These are phyloP conservation scores for Curvularia lunata DNA, from an alignment of 2,329 filamentous ascomycete genomes.

Conservation along the genomic window DNA sequence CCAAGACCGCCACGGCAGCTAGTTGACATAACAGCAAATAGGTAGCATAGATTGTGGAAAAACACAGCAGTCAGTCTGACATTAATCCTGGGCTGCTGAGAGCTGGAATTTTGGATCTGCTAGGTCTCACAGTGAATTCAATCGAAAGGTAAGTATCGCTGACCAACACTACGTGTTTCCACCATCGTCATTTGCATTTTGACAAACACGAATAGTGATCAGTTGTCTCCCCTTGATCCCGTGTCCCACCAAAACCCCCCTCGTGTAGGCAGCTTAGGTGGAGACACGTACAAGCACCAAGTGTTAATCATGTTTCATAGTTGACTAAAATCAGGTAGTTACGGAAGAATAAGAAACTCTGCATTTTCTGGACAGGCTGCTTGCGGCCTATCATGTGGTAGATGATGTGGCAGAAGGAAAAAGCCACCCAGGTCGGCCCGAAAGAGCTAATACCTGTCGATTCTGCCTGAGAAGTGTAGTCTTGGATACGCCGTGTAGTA, in stretches of 20 bases:
- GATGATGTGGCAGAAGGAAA: constrained; percentile 2
- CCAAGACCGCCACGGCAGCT: background rate
- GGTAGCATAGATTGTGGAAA: too few relatives aligned
- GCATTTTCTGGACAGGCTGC: background rate
- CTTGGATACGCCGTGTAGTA: background rate
- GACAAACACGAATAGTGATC: background rate
- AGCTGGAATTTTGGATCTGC: background rate
- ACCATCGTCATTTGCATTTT: too few relatives aligned
- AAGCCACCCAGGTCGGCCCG: background rate
- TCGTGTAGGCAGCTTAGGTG: too few relatives aligned
- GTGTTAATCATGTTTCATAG: background rate
- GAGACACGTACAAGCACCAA: background rate
- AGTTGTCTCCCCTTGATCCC: background rate
- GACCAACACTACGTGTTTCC: too few relatives aligned
- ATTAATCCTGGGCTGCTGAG: background rate
- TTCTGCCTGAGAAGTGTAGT: background rate
- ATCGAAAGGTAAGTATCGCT: too few relatives aligned
- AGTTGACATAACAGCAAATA: too few relatives aligned
- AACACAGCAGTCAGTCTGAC: background rate
- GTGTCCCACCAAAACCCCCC: background rate
- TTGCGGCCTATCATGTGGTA: background rate
- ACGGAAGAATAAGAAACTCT: background rate
- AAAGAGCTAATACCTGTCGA: background rate
- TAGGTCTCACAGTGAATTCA: background rate
- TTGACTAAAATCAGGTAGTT: background rate